Evolutionary conservation across 2,329 filamentous ascomycete genomes (phyloP).

Genomic region (Talaromyces sp.): DNA sequence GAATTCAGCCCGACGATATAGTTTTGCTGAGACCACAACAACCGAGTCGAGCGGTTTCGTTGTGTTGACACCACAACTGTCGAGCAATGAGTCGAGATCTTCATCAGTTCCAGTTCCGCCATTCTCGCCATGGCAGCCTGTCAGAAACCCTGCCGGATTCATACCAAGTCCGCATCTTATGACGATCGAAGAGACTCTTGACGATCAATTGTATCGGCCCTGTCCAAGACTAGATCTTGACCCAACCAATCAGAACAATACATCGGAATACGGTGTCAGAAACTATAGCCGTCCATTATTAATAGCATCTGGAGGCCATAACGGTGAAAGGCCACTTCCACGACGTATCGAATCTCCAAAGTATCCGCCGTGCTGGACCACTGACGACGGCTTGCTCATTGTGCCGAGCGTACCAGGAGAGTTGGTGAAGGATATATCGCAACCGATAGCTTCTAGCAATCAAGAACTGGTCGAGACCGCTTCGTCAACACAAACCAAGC

Average conservation of each 20-base stretch:
- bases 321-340: neutral
- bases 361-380: conserved; percentile 17
- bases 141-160: neutral
- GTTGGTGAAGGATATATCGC: neutral
- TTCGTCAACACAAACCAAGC: neutral
- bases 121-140: neutral
- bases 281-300: neutral
- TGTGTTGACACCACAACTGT: neutral
- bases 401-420: conserved; percentile 18
- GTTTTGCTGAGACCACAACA: conserved; percentile 5
- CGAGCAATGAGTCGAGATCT: neutral
- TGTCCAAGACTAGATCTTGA: neutral
- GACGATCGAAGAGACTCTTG: conserved; percentile 3
- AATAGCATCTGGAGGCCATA: neutral
- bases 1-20: neutral
- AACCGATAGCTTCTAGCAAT: neutral
- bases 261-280: neutral
- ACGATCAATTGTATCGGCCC: neutral
- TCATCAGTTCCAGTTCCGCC: neutral
- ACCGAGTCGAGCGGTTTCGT: neutral
- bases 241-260: neutral
- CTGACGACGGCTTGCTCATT: conserved; percentile 18
- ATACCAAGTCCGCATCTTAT: conserved; percentile 4
- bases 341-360: neutral
- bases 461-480: neutral